phyloP scores from a whole-genome alignment of 345 rosid species.

The Litchi chinensis region DNA sequence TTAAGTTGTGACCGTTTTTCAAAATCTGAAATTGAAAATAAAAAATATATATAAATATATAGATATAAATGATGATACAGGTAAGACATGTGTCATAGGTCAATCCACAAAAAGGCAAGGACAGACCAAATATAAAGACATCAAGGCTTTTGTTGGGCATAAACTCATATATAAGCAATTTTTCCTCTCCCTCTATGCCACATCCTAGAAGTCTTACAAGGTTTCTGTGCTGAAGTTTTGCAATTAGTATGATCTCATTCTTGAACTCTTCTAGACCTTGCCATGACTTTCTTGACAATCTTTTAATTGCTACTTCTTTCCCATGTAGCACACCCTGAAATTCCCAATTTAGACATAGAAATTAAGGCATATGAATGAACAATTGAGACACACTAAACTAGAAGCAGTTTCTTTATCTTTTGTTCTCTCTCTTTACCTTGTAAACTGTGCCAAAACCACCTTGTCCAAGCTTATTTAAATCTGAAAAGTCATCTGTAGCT shows the following conservation, averaged over 20 bases:
- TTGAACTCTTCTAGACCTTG: slow-evolving; percentile 46
- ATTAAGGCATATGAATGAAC: background rate
- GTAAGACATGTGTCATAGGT: too few relatives aligned
- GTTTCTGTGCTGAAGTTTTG: slow-evolving; percentile 45
- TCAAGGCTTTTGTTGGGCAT: slow-evolving; percentile 52
- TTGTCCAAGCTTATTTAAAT: slow-evolving; percentile 38
- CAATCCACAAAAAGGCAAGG: background rate
- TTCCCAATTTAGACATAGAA: background rate
- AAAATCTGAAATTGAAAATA: slow-evolving; percentile 25
- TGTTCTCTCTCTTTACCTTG: slow-evolving; percentile 26
- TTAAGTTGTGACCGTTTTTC: slow-evolving; percentile 28
- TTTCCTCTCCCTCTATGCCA: slow-evolving; percentile 35
- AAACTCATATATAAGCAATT: slow-evolving; percentile 44
- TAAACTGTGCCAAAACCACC: slow-evolving; percentile 50
- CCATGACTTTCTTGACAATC: slow-evolving; percentile 38
- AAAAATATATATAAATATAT: too few relatives aligned
- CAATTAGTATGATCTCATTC: slow-evolving; percentile 43
- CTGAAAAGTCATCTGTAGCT: slow-evolving; percentile 42
- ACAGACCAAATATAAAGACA: slow-evolving; percentile 38
- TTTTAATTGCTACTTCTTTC: slow-evolving; percentile 41
- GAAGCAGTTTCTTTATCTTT: background rate
- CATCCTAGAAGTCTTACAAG: slow-evolving; percentile 46
- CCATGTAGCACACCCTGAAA: slow-evolving; percentile 38
- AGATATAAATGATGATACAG: too few relatives aligned
- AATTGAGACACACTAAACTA: background rate